Base-by-base conservation (phyloP, 208 protist species). In the Trypanosoma congolense region DNA sequence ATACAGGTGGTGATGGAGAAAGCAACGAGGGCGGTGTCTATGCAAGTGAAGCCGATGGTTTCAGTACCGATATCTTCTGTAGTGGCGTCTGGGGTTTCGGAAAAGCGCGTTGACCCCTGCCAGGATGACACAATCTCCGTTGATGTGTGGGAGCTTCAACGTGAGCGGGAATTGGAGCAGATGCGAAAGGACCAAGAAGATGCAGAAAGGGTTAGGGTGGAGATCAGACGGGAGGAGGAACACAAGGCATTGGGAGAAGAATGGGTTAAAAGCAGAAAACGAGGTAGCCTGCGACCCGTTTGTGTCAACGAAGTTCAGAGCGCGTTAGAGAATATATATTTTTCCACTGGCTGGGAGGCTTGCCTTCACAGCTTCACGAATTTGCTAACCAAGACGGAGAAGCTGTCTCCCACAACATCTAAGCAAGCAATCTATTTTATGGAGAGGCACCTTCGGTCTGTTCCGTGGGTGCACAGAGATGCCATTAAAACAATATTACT, bases 91-190 rank as follows among this genome's bases (percentile, higher is more conserved):
- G 31, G 56, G 47, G 45, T 9, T 18, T 30, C 16, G 36, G 22
- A 10, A 9, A 18, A 31, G 35, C 28, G 25, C 45, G 22, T 18
- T 45, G 57, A 58, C 19, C 4, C 26, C 42, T 18, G 22, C 30
- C 36, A 46, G 36, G 36, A 22, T 61, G 56, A 47, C 10, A 44
- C 56, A 4, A 49, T 90, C 22, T 91, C 87, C 4, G 83, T 92
- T 2, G 84, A 92, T 61, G 57, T 62, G 4, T 95, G 88, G 84
- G 83, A 92, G 66, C 67, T 78, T 43, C 88, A 92, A 56, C 81
- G 88, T 21, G 82, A 95, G 48, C 60, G 68, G 40, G 83, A 95
- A 62, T 54, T 95, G 38, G 75, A 76, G 31, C 65, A 79, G 16
- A 51, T 92, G 30, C 82, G 82, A 29, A 61, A 70, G 26, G 70